A percentile compares a stretch with the other conserved stretches of the same genome.
These are phyloP conservation scores for Imleria badia DNA, from an alignment of 768 basidiomycete species.

Conservation along the genomic window DNA sequence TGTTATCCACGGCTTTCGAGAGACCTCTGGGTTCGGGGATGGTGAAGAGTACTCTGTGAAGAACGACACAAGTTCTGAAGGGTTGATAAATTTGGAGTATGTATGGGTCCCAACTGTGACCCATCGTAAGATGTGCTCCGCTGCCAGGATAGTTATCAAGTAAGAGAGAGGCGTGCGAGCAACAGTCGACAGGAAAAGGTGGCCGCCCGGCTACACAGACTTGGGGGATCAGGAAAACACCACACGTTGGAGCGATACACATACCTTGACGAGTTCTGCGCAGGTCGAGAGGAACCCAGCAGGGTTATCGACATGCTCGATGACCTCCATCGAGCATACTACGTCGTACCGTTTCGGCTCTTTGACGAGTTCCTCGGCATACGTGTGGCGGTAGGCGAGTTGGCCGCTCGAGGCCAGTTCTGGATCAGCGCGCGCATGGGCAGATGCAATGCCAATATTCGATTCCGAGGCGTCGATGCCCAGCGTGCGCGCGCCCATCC, in stretches of 20 bases:
- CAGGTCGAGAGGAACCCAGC: slow-evolving; percentile 78
- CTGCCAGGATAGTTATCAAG: slow-evolving; percentile 69
- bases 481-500: slow-evolving; percentile 82
- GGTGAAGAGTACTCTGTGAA: slow-evolving; percentile 59
- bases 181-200: slow-evolving; percentile 93
- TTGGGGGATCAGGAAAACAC: slow-evolving; percentile 3
- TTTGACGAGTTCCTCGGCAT: slow-evolving; percentile 72
- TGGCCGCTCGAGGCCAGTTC: slow-evolving; percentile 41
- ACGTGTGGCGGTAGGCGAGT: slow-evolving; percentile 67
- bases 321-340: slow-evolving; percentile 96
- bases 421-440: slow-evolving; percentile 81
- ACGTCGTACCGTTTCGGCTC: slow-evolving; percentile 77
- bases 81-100: slow-evolving; percentile 85
- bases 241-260: slow-evolving; percentile 18
- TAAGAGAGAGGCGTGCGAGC: slow-evolving; percentile 80
- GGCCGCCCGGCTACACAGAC: slow-evolving; percentile 79
- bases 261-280: slow-evolving; percentile 83
- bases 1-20: slow-evolving; percentile 57
- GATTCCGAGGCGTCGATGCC: slow-evolving; percentile 91
- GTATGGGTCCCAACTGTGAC: slow-evolving; percentile 91
- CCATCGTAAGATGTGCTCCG: slow-evolving; percentile 77
- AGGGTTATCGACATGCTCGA: slow-evolving; percentile 97
- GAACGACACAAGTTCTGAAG: slow-evolving; percentile 80
- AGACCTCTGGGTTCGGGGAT: slow-evolving; percentile 1
- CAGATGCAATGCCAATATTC: slow-evolving; percentile 81